Base-by-base conservation (phyloP, 192 early-diverging fungal genomes). In the Podila horticola region DNA sequence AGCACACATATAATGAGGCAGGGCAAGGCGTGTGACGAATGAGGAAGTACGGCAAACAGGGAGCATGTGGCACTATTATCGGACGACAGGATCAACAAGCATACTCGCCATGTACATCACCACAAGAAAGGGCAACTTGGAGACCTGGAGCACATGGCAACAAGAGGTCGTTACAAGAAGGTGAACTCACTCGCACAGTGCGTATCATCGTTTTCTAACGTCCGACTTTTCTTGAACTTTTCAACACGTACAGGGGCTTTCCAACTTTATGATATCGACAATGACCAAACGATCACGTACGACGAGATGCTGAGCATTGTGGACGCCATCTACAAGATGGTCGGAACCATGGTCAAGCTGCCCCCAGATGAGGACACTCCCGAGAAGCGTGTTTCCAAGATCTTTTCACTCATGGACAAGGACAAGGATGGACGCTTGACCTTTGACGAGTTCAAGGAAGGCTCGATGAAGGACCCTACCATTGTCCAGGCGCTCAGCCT, bases 251-350 rank as follows among this genome's bases (percentile, higher is more conserved):
- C 64, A 91, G 90, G 93, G 92, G 90, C 94, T 20, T 96, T 96
- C 76, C 91, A 90, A 83, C 85, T 98, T 72, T 98, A 97, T 70
- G 97, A 98, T 83, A 93, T 96, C 55, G 92, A 98, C 74, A 88
- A 93, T 66, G 95, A 98, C 81, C 92, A 94, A 22, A 89, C 86
- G 75, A 95, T 98, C 67, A 93, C 93, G 19, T 88, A 90, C 36
- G 93, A 93, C 20, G 97, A 98, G 86, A 96, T 98, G 97, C 70
- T 94, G 41, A 84, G 84, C 66, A 95, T 98, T 60, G 95, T 97
- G n/a, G 93, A 96, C 66, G 94, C 97, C 12, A 96, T 98, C 64
- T 98, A 97, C 84, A 93, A 92, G 66, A 96, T 96, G 94, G 95
- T 98, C 0, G 95, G 95, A 8, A 93, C 89, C 75, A 96, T 94